These are phyloP conservation scores for Xanthoconium separans DNA, from an alignment of 1,284 basidiomycete species.

Conservation along the genomic window DNA sequence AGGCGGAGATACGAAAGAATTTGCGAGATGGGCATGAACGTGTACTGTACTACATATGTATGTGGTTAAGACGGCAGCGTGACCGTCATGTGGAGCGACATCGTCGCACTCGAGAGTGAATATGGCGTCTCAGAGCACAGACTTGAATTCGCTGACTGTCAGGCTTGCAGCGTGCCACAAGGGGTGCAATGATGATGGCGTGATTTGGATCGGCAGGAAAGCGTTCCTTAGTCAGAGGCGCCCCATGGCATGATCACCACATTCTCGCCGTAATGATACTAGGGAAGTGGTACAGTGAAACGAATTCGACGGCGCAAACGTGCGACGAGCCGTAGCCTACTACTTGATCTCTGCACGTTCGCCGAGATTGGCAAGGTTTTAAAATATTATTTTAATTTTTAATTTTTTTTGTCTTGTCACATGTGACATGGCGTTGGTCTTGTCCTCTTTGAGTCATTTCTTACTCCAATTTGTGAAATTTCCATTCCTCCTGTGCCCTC, in stretches of 20 bases:
- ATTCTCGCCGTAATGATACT: slow-evolving; percentile 12
- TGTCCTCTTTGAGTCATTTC: slow-evolving; percentile 37
- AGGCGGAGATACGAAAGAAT: not conserved
- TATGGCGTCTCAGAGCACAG: not conserved
- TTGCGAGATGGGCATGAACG: not conserved
- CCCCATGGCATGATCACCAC: slow-evolving; percentile 11
- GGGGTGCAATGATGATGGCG: slow-evolving; percentile 3
- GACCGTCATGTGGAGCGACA: not conserved
- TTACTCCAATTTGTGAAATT: slow-evolving; percentile 32
- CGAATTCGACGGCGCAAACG: not conserved
- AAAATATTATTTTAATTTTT: not conserved
- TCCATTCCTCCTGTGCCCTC: slow-evolving; percentile 38
- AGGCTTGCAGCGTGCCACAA: not conserved
- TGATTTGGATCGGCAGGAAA: slow-evolving; percentile 2
- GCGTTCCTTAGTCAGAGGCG: slow-evolving; percentile 3
- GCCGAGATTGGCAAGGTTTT: slow-evolving; percentile 7
- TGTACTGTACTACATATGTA: not conserved
- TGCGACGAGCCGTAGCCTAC: not conserved
- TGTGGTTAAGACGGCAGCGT: not conserved
- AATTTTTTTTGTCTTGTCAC: slow-evolving; percentile 17
- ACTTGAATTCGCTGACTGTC: slow-evolving; percentile 5
- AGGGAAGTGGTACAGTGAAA: not conserved
- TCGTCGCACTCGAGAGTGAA: not conserved
- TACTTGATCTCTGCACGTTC: slow-evolving; percentile 7
- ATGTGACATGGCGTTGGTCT: slow-evolving; percentile 22